These are phyloP conservation scores for Hymenotorrendiella dingleyae DNA, from an alignment of 2,329 filamentous ascomycete genomes.

Conservation along the genomic window DNA sequence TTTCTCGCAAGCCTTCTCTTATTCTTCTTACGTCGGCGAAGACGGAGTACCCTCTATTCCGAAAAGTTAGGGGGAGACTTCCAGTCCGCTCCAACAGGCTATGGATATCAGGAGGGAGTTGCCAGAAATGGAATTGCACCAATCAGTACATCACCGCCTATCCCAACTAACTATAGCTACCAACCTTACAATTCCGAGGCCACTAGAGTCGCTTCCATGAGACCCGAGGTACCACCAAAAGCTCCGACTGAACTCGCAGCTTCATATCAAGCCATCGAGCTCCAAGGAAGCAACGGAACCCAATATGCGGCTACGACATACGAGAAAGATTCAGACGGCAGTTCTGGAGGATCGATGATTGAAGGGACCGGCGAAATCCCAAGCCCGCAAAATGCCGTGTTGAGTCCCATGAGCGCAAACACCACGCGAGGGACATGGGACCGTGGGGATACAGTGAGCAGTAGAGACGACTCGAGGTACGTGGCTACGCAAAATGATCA, in stretches of 20 bases:
- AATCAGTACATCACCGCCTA: background rate
- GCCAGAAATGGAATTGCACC: background rate
- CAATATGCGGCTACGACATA: background rate
- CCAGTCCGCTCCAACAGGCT: background rate
- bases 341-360: no score
- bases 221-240: conserved; percentile 2
- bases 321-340: background rate
- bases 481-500: no score
- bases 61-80: background rate
- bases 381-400: no score
- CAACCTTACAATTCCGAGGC: background rate
- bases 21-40: conserved; percentile 9
- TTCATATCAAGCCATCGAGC: conserved; percentile 1
- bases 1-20: conserved; percentile 4
- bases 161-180: no score
- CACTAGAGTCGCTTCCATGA: background rate
- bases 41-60: background rate
- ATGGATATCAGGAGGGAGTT: background rate
- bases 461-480: no score
- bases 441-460: no score
- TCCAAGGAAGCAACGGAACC: background rate
- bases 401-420: no score
- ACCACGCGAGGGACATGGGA: no score
- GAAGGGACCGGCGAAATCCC: no score
- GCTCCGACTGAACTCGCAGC: conserved; percentile 3